Percentiles rank a stretch among this genome's conserved stretches.
Evolutionary conservation across 257 asterid species (phyloP).

Genomic region (Solanum phureja): DNA sequence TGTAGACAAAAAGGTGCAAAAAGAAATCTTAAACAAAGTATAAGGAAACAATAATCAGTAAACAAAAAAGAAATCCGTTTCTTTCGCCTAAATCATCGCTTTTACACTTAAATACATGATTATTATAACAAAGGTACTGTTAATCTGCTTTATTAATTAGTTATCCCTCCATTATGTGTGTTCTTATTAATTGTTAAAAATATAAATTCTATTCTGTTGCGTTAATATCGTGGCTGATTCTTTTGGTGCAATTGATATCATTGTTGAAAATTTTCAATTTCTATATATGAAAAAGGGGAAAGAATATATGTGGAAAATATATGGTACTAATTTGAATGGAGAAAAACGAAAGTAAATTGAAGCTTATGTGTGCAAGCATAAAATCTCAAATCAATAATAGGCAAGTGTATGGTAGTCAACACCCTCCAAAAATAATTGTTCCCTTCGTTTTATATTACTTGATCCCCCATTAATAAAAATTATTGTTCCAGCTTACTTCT

Average conservation of each 20-base stretch:
- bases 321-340: neutral
- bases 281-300: neutral
- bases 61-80: conserved; percentile 17
- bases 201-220: neutral
- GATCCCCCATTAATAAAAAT: neutral
- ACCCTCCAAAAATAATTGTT: neutral
- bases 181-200: neutral
- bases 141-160: neutral
- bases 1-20: neutral
- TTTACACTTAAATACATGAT: conserved; percentile 3
- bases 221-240: neutral
- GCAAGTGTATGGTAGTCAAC: neutral
- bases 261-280: neutral
- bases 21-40: conserved; percentile 14
- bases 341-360: neutral
- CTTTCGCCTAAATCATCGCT: conserved; percentile 38
- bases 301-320: neutral
- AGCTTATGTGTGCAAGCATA: conserved; percentile 1
- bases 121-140: neutral
- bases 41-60: conserved; percentile 7
- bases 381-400: neutral
- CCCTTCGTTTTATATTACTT: neutral
- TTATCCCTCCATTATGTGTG: neutral
- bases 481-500: neutral
- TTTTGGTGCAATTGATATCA: neutral